A percentile compares a stretch with the other conserved stretches of the same genome.
phyloP scores from a whole-genome alignment of 2,329 filamentous ascomycete genomes.

The Clarireedia monteithiana region DNA sequence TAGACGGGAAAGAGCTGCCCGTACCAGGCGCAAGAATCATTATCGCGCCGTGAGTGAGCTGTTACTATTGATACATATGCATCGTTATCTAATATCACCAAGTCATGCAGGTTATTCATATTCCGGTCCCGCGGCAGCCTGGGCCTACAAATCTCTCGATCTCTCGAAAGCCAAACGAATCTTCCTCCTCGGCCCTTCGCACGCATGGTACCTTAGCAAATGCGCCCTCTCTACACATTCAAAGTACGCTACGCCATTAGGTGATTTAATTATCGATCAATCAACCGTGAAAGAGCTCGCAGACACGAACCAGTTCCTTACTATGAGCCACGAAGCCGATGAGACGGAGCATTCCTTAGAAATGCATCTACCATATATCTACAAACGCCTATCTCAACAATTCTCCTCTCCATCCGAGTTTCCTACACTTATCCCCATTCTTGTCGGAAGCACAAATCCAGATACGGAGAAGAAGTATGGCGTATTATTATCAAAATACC shows the following conservation, averaged over 20 bases:
- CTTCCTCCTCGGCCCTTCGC: constrained; percentile 88
- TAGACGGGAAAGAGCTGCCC: constrained; percentile 57
- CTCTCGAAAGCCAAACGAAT: constrained; percentile 70
- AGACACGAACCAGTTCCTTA: constrained; percentile 47
- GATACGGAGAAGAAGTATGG: constrained; percentile 62
- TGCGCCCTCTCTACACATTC: constrained; percentile 69
- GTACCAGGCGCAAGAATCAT: constrained; percentile 70
- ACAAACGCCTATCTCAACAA: constrained; percentile 57
- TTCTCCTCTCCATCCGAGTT: constrained; percentile 42
- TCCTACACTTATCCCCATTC: constrained; percentile 74
- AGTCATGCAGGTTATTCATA: constrained; percentile 93
- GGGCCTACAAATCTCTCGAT: constrained; percentile 87
- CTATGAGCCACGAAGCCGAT: constrained; percentile 61
- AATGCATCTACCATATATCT: constrained; percentile 93
- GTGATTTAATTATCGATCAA: constrained; percentile 58
- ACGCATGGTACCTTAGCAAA: constrained; percentile 72
- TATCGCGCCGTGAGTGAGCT: constrained; percentile 74
- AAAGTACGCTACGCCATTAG: constrained; percentile 67
- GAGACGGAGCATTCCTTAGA: constrained; percentile 87
- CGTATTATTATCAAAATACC: constrained; percentile 64
- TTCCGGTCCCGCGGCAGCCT: constrained; percentile 86
- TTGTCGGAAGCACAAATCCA: constrained; percentile 68
- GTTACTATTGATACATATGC: background rate
- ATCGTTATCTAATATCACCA: background rate
- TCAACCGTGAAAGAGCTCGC: constrained; percentile 44